These are phyloP conservation scores for Phytopythium cucurbitacearum DNA, from an alignment of 352 stramenopile genomes.

Conservation along the genomic window DNA sequence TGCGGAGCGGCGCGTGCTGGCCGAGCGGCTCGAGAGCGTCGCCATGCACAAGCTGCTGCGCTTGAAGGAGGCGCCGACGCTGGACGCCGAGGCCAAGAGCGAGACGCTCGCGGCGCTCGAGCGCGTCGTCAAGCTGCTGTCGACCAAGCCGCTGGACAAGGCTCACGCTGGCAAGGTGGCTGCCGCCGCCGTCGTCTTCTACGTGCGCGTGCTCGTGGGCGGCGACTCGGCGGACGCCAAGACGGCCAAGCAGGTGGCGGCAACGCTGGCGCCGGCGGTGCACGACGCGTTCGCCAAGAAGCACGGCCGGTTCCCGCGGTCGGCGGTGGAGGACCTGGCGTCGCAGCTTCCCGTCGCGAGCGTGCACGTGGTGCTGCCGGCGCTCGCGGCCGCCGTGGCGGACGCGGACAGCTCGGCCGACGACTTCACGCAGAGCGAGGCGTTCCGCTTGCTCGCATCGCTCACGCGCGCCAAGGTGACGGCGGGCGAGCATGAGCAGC, in stretches of 20 bases:
- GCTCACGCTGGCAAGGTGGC: constrained; percentile 58
- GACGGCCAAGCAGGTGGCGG: not conserved
- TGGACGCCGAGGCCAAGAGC: constrained; percentile 10
- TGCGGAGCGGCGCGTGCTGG: constrained; percentile 64
- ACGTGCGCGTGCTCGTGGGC: constrained; percentile 44
- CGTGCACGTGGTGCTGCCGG: constrained; percentile 48
- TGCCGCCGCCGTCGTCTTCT: constrained; percentile 49
- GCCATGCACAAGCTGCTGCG: constrained; percentile 66
- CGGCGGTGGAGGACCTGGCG: constrained; percentile 65
- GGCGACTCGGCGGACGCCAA: constrained; percentile 11
- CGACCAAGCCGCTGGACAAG: constrained; percentile 52
- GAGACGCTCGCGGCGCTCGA: constrained; percentile 31
- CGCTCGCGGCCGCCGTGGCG: constrained; percentile 43
- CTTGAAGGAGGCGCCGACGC: constrained; percentile 40
- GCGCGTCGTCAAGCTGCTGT: constrained; percentile 37
- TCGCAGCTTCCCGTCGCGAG: constrained; percentile 45
- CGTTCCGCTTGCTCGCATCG: constrained; percentile 67
- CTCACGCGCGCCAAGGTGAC: constrained; percentile 56
- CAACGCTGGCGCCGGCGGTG: constrained; percentile 12
- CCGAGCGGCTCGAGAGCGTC: constrained; percentile 65
- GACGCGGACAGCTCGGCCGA: constrained; percentile 32
- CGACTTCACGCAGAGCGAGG: constrained; percentile 76
- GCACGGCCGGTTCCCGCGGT: constrained; percentile 68
- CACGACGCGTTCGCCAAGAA: constrained; percentile 80
- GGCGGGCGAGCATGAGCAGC: constrained; percentile 22